Conservation (phyloP, 805 yeast genomes). For the Candida saitoana region DNA sequence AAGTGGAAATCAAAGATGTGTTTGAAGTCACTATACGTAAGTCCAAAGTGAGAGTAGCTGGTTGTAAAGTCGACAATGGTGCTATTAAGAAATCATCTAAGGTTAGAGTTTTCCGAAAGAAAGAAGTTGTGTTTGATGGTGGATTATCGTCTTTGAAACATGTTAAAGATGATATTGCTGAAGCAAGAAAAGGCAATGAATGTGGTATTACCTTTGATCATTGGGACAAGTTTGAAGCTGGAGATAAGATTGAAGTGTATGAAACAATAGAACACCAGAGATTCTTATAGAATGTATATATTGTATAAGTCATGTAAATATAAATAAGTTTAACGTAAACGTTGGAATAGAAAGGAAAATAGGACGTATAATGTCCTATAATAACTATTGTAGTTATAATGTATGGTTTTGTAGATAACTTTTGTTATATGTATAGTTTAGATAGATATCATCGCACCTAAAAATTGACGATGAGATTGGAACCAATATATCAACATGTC, state of each 20-base stretch:
- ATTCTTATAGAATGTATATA: conserved; percentile 21
- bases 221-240: conserved; percentile 68
- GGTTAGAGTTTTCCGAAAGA: conserved; percentile 55
- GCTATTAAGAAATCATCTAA: conserved; percentile 53
- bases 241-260: conserved; percentile 70
- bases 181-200: conserved; percentile 80
- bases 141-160: conserved; percentile 70
- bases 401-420: too few relatives aligned
- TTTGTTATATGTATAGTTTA: too few relatives aligned
- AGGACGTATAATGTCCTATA: too few relatives aligned
- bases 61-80: conserved; percentile 78
- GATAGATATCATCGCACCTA: not conserved
- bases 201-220: conserved; percentile 77
- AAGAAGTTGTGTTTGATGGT: conserved; percentile 51
- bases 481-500: conserved; percentile 20
- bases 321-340: too few relatives aligned
- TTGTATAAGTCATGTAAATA: conserved; percentile 3
- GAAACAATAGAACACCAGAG: conserved; percentile 54
- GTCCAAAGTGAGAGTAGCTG: conserved; percentile 67
- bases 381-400: too few relatives aligned
- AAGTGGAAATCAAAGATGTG: conserved; percentile 63
- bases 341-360: too few relatives aligned
- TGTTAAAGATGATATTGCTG: conserved; percentile 71
- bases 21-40: conserved; percentile 66
- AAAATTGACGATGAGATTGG: not conserved